These are phyloP conservation scores for Clitopilus hobsonii DNA, from an alignment of 768 basidiomycete genomes.

Conservation along the genomic window DNA sequence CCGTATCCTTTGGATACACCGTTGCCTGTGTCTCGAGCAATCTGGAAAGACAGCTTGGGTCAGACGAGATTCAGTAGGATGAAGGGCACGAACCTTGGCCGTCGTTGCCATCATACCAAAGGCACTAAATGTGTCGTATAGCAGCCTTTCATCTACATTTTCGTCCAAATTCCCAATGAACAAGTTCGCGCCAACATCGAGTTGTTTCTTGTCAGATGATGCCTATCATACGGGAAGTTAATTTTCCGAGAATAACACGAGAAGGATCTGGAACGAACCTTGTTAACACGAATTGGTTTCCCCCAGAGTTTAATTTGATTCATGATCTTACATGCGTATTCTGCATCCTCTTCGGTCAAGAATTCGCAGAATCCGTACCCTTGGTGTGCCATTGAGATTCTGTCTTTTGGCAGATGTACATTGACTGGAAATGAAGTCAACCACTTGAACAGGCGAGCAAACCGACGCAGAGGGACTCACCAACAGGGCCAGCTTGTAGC, in stretches of 20 bases:
- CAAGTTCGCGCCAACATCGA: conserved; percentile 96
- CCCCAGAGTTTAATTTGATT: conserved; percentile 99
- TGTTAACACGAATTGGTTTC: conserved; percentile 98
- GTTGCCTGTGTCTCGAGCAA: conserved; percentile 81
- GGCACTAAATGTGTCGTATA: conserved; percentile 94
- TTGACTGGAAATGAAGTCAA: conserved; percentile 59
- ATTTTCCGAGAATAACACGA: too few species aligned
- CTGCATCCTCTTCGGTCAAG: conserved; percentile 96
- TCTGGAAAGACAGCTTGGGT: conserved; percentile 40
- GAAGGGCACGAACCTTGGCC: conserved; percentile 59
- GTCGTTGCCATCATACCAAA: conserved; percentile 92
- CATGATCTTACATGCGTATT: conserved; percentile 99
- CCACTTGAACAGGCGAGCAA: too few species aligned
- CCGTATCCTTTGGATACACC: conserved; percentile 96
- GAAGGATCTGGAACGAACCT: conserved; percentile 51
- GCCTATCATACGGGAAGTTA: conserved; percentile 61
- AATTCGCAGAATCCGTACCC: conserved; percentile 99
- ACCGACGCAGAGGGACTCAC: conserved; percentile 43
- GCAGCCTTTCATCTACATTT: conserved; percentile 86
- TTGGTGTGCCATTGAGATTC: conserved; percentile 97
- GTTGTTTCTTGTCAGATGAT: conserved; percentile 95
- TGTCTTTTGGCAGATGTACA: conserved; percentile 96
- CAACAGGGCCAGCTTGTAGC: conserved; percentile 98
- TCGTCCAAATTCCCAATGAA: conserved; percentile 96
- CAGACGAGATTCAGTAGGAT: conserved; percentile 2